phyloP scores from a whole-genome alignment of 1,139 yeast genomes.

The Yamadazyma friedrichii region DNA sequence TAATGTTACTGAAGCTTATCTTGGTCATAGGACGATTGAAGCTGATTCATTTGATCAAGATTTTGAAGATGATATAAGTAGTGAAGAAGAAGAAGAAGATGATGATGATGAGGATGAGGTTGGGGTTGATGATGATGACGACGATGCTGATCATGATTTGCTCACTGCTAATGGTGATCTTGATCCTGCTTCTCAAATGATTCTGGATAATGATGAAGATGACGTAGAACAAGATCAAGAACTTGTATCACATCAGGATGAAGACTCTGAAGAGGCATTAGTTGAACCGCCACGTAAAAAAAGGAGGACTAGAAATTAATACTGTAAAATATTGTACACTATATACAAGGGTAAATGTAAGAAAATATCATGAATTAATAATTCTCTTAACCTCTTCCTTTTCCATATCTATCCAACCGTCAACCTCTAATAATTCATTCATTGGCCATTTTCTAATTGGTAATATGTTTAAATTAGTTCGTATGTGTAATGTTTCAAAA shows the following conservation, averaged over 20 bases:
- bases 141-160: conserved; percentile 1
- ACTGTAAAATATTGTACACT: conserved; percentile 7
- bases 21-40: conserved; percentile 42
- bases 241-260: background rate
- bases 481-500: conserved; percentile 51
- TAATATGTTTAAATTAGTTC: conserved; percentile 50
- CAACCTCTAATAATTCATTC: conserved; percentile 42
- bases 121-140: conserved; percentile 1
- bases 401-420: conserved; percentile 45
- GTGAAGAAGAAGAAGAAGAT: conserved; percentile 1
- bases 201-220: background rate
- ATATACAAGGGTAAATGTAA: background rate
- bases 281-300: background rate
- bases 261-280: conserved; percentile 1
- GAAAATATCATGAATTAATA: background rate
- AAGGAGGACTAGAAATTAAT: conserved; percentile 2
- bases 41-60: conserved; percentile 30
- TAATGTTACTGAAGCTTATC: conserved; percentile 52
- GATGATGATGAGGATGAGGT: conserved; percentile 1
- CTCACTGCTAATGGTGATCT: background rate
- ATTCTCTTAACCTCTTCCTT: conserved; percentile 2
- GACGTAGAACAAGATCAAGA: conserved; percentile 1
- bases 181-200: background rate
- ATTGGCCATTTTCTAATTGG: conserved; percentile 81
- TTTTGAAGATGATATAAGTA: conserved; percentile 11